Base-by-base conservation (phyloP, 768 basidiomycete genomes). In the Neoboletus brunneissimus region DNA sequence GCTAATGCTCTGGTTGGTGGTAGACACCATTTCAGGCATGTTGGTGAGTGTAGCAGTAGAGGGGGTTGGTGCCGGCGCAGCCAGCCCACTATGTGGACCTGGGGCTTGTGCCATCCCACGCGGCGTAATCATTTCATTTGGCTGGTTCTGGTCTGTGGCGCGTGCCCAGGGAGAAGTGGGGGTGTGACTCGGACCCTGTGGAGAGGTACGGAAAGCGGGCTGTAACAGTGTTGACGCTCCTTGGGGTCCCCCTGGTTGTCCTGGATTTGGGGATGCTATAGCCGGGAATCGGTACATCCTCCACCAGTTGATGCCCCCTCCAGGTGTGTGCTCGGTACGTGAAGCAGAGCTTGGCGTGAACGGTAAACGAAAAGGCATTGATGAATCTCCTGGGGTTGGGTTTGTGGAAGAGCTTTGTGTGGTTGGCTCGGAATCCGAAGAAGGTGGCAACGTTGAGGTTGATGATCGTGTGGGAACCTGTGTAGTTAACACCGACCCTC, bases 211-310 rank as follows among this genome's bases (percentile, higher is more conserved):
- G 41, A 52, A 51, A 41, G 68, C 53, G 22, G 71, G 51, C 20
- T 44, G 77, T 68, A 55, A 77, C 41, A 51, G 45, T 29, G 63
- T 54, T 18, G 61, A 65, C 37, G 58, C 6, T n/a, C 51, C 67
- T 46, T 55, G 59, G 9, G 42, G 31, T 20, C 57, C 66, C 15
- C 53, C 60, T 31, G 57, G 66, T 49, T 53, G 62, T 52, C 55
- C 63, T 44, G 53, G 56, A 52, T 65, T 61, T 9, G 77, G 70
- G n/a, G 79, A 75, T 15, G 73, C 60, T 60, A 90, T 86, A 38
- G 88, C 78, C 9, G 87, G 87, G 75, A 91, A 91, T n/a, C 89
- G 81, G 66, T 90, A 90, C 63, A 90, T 71, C 53, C 89, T 76
- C 90, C 90, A 91, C 83, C 89, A 88, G 65, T 91, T 91, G 55